Percentiles rank a stretch among this genome's conserved stretches.
Conservation (phyloP, 495 filamentous ascomycete genomes). For the Lentithecium fluviatile region DNA sequence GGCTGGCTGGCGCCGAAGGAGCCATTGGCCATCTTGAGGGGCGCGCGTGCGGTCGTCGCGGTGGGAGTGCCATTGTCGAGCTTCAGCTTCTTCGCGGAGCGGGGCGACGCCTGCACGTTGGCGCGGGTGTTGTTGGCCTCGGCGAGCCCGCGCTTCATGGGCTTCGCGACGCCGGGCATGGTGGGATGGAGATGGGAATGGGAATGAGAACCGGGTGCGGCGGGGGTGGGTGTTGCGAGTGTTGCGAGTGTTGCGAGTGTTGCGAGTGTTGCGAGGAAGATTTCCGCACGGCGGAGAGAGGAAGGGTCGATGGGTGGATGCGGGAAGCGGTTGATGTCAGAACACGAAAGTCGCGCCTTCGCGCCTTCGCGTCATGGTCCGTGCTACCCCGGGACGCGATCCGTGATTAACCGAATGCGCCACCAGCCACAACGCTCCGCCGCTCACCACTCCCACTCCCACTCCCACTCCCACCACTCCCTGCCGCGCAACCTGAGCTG, state of each 20-base stretch:
- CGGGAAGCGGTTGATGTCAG: neutral
- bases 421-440: neutral
- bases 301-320: neutral
- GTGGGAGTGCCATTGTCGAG: conserved; percentile 51
- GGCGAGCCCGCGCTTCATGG: conserved; percentile 59
- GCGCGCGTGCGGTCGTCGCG: conserved; percentile 28
- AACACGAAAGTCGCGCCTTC: conserved; percentile 17
- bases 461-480: too few relatives aligned
- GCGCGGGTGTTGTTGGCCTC: conserved; percentile 56
- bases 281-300: neutral
- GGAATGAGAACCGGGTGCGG: too few relatives aligned
- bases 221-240: too few relatives aligned
- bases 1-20: conserved; percentile 72
- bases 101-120: conserved; percentile 52
- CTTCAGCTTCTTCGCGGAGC: conserved; percentile 72
- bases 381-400: conserved; percentile 9
- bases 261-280: too few relatives aligned
- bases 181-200: neutral
- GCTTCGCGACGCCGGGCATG: conserved; percentile 56
- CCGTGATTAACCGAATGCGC: conserved; percentile 5
- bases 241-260: too few relatives aligned
- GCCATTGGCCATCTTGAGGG: conserved; percentile 58
- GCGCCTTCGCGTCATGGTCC: conserved; percentile 11
- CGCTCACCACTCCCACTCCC: too few relatives aligned
- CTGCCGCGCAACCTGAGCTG: too few relatives aligned